Base-by-base conservation (phyloP, 1,284 basidiomycete genomes). In the Somion occarium region DNA sequence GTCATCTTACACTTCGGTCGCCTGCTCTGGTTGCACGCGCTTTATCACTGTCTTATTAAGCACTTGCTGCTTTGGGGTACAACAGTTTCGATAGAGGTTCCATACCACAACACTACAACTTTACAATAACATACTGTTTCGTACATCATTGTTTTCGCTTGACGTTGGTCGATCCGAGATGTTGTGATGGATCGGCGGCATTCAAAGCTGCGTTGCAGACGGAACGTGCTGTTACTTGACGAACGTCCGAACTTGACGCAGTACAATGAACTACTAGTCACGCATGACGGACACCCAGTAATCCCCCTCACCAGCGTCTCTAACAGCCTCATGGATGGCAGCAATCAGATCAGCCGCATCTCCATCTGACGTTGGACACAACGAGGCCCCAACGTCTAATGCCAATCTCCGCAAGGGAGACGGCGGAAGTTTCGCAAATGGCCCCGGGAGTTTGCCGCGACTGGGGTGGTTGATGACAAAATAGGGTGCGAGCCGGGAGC, bases 391-490 rank as follows among this genome's bases (percentile, higher is more conserved):
- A 24, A 81, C 63, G 54, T 84, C 77, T 50, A 87, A 61, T 2
- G 71, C 76, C 4, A 84, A 66, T 30, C 65, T 62, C 48, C 74
- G 72, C 19, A 74, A 39, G 22, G 61, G 54, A 24, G 62, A 49
- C 4, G 53, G 34, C 5, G 79, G 75, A 26, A 94, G 68, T 63
- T 81, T 88, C 44, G 71, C 66, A 68, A 82, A 95, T 11, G 93
- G 92, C 0, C 93, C 93, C 18, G 72, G 68, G 22, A 93, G 64
- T 48, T 72, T 72, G 4, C 92, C 92, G 44, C 80, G 81, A 27
- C 72, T 70, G 3, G 88, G 74, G 62, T 94, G 92, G 11, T 68
- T 70, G 48, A 93, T 75, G 58, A 74, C 73, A 69, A 94, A 96
- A 69, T 83, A 95, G 7, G 91, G 90, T 12, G 75, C 69, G 7